Base-by-base conservation (phyloP, 352 stramenopile genomes). In the Phytophthora litchii region DNA sequence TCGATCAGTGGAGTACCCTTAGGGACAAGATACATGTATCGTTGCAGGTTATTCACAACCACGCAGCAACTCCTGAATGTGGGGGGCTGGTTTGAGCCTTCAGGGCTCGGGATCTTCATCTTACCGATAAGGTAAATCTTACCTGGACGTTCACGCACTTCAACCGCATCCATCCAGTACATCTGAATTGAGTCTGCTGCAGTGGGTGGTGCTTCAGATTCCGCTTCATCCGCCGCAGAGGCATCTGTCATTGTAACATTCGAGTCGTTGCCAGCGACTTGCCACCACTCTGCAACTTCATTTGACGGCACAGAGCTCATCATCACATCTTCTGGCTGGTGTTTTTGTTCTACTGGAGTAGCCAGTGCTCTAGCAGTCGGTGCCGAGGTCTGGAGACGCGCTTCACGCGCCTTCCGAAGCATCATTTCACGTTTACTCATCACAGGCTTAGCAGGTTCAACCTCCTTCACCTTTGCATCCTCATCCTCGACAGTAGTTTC, bases 61-160 rank as follows among this genome's bases (percentile, higher is more conserved):
- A 98, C 92, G 65, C 97, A 99, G 72, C 92, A 98, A 67, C 91
- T 98, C 19, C 97, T 89, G 73, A 96, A 98, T 23, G 74, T 70
- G 8, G 80, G 60, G 1, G 71, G 73, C 13, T 76, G 29, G 20
- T 75, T 71, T 1, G 55, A 62, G 23, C 64, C 63, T 34, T 68
- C 63, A 0, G 60, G 53, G 16, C 64, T 74, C 0, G 70, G 60
- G 14, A 66, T 66, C 48, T 87, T 86, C 47, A 99, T 94, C 72
- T 99, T 99, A 37, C 97, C 98, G 59, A 99, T 99, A 5, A 99
- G 60, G 68, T 98, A 98, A 44, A 99, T 86, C 44, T 96, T 95
- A 12, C 98, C 97, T 19, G 90, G 91, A 12, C 85, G 84, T 19
- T 95, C 85, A 4, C 97, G 91, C 19, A 97, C 87, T 86, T 99